A percentile compares a stretch with the other conserved stretches of the same genome.
phyloP scores from a whole-genome alignment of 1,139 yeast genomes.

The Pichia sp. region DNA sequence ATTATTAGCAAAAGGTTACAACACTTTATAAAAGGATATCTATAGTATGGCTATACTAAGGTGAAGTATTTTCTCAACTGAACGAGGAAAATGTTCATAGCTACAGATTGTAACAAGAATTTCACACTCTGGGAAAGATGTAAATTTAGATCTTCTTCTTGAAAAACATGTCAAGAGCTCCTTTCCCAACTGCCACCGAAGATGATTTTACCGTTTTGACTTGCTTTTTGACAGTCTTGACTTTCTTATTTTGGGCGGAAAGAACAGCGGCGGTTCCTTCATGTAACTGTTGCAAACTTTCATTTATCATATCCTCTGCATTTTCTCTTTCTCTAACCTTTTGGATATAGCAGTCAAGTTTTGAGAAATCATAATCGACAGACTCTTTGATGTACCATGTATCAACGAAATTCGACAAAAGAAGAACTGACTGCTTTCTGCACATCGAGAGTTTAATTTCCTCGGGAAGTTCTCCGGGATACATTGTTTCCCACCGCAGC shows the following conservation, averaged over 20 bases:
- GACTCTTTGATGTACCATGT: constrained; percentile 17
- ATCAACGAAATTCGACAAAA: constrained; percentile 28
- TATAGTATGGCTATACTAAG: neutral
- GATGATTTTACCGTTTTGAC: constrained; percentile 30
- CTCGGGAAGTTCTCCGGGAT: constrained; percentile 1
- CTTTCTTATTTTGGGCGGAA: constrained; percentile 21
- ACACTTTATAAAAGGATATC: neutral
- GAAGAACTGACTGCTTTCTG: constrained; percentile 23
- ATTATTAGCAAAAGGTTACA: too few relatives aligned
- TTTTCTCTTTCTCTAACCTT: neutral
- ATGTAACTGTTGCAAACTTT: constrained; percentile 12
- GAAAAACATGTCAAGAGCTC: constrained; percentile 63
- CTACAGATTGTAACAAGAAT: too few relatives aligned
- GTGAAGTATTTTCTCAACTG: too few relatives aligned
- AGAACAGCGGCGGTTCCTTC: constrained; percentile 8
- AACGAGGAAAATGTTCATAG: too few relatives aligned
- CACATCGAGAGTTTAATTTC: constrained; percentile 15
- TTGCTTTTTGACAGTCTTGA: constrained; percentile 10
- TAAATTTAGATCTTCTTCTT: constrained; percentile 11
- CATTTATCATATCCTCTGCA: constrained; percentile 8
- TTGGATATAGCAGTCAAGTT: constrained; percentile 1
- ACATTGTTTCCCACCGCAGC: constrained; percentile 19
- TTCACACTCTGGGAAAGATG: too few relatives aligned
- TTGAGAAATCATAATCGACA: neutral
- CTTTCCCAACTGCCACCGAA: constrained; percentile 49